Conservation (phyloP, 805 yeast genomes). For the Saccharomycopsis microspora region DNA sequence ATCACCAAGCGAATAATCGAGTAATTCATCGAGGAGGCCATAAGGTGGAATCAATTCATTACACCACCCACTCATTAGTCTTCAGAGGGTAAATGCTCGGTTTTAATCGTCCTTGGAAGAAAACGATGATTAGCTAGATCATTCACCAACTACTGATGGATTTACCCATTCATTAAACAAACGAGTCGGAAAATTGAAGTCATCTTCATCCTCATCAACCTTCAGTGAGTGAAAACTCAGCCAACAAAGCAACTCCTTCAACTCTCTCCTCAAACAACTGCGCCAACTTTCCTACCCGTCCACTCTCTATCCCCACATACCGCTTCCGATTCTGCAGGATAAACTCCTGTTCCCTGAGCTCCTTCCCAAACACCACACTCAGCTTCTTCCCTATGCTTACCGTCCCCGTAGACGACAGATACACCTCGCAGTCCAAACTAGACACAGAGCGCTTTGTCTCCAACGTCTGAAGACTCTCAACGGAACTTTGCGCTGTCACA, state of each 20-base stretch:
- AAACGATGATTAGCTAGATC: too few relatives aligned
- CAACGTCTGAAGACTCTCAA: constrained; percentile 2
- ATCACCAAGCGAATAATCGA: too few relatives aligned
- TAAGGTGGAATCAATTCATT: too few relatives aligned
- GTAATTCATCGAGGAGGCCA: too few relatives aligned
- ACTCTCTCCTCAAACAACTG: constrained; percentile 16
- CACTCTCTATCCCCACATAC: constrained; percentile 15
- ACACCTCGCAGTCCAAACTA: not conserved
- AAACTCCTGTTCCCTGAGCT: constrained; percentile 1
- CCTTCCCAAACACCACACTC: not conserved
- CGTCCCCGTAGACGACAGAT: not conserved
- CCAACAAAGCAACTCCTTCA: constrained; percentile 10
- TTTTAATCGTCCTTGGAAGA: too few relatives aligned
- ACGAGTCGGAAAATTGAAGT: too few relatives aligned
- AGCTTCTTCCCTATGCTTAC: constrained; percentile 1
- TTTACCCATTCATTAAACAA: too few relatives aligned
- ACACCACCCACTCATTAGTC: too few relatives aligned
- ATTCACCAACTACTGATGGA: too few relatives aligned
- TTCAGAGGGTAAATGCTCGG: too few relatives aligned
- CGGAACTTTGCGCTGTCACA: too few relatives aligned
- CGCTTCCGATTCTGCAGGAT: constrained; percentile 11
- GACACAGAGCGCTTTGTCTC: not conserved
- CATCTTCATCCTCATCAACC: too few relatives aligned
- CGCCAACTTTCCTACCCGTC: constrained; percentile 15
- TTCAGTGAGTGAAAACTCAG: not conserved